Evolutionary conservation across 1,284 basidiomycete genomes (phyloP).

Genomic region (Cryptococcus sp.): DNA sequence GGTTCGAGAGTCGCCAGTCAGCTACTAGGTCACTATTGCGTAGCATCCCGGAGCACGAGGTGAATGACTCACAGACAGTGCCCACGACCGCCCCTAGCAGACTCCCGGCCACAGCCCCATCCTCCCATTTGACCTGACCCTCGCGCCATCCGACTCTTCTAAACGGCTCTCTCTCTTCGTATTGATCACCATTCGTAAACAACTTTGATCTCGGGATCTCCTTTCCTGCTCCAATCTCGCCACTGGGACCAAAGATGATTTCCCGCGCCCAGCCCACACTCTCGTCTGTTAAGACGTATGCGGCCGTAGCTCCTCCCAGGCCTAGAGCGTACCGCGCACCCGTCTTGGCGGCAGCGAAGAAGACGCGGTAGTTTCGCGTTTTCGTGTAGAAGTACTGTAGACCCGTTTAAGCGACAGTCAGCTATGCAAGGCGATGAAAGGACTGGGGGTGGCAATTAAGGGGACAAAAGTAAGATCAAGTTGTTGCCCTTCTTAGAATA

Average conservation of each 20-base stretch:
- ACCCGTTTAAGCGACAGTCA: no score
- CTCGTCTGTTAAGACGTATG: conserved; percentile 46
- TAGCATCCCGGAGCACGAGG: no score
- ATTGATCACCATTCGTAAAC: conserved; percentile 2
- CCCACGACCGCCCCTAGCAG: conserved; percentile 38
- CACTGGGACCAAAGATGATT: conserved; percentile 13
- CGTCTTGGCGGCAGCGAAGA: conserved; percentile 37
- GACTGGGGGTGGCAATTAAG: neutral
- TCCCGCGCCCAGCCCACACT: conserved; percentile 39
- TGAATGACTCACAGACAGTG: conserved; percentile 35
- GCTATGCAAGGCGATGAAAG: no score
- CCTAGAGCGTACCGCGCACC: conserved; percentile 40
- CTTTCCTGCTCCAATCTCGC: neutral
- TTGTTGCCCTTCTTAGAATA: neutral
- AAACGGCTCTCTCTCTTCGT: conserved; percentile 9
- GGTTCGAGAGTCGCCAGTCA: neutral
- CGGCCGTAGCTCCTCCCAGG: conserved; percentile 37
- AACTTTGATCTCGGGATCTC: neutral
- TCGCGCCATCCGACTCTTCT: conserved; percentile 35
- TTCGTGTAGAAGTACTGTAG: conserved; percentile 53
- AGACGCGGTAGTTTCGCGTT: conserved; percentile 51
- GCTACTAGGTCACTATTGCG: no score
- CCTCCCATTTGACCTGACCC: conserved; percentile 38
- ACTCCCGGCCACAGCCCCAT: conserved; percentile 45
- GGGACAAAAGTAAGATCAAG: neutral